A percentile compares a stretch with the other conserved stretches of the same genome.
These are phyloP conservation scores for Leishmania turanica DNA, from an alignment of 208 protist genomes.

Conservation along the genomic window DNA sequence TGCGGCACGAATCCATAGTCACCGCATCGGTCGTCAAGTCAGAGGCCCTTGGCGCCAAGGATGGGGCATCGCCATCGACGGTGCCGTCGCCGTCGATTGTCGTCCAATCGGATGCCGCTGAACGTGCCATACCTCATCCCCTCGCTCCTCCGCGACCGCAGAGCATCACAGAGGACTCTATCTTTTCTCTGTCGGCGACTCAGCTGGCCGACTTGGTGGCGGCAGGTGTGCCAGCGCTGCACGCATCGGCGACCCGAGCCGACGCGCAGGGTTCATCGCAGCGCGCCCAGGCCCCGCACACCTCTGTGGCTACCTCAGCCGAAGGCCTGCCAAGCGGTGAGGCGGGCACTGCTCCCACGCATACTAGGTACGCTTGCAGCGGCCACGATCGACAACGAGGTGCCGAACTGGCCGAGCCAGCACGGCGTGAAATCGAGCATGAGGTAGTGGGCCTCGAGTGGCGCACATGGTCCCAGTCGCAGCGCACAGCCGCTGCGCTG, in stretches of 20 bases:
- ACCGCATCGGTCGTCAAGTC: background rate
- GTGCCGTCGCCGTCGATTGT: conserved; percentile 4
- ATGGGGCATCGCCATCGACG: background rate
- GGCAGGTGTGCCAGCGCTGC: conserved; percentile 39
- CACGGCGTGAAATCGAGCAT: conserved; percentile 43
- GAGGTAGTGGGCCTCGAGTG: conserved; percentile 75
- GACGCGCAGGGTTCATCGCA: background rate
- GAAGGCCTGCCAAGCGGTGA: background rate
- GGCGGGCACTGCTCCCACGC: background rate
- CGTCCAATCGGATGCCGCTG: background rate
- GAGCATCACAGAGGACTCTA: conserved; percentile 61
- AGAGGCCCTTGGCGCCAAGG: background rate
- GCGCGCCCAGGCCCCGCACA: background rate
- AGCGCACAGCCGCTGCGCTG: conserved; percentile 64
- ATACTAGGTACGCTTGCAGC: background rate
- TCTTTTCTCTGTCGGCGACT: conserved; percentile 54
- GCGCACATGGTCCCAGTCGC: conserved; percentile 64
- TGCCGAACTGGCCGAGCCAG: background rate
- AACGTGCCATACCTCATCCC: conserved; percentile 27
- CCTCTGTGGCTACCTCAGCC: background rate
- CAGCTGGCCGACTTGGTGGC: conserved; percentile 43
- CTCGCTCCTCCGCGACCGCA: conserved; percentile 42
- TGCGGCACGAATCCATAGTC: background rate
- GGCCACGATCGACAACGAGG: background rate
- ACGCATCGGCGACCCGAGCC: background rate